Percentiles rank a stretch among this genome's conserved stretches.
Evolutionary conservation across 257 asterid species (phyloP).

Genomic region (Solanum etuberosum): DNA sequence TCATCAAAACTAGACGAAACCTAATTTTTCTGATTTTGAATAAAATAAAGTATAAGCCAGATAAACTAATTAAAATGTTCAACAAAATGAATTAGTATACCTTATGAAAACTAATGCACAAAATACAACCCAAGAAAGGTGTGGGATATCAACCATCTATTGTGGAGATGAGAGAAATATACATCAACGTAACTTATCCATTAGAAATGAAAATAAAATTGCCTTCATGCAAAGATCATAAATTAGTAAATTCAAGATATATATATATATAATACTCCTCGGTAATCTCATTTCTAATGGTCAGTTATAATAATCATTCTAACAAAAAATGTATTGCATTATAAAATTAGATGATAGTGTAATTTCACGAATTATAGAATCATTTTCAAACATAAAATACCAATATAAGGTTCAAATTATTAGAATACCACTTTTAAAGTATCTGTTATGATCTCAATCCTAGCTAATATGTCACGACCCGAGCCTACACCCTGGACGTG

Average conservation of each 20-base stretch:
- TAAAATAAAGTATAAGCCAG: background rate
- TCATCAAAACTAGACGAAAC: background rate
- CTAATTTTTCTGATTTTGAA: background rate
- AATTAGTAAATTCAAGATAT: background rate
- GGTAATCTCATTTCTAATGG: background rate
- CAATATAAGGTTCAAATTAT: background rate
- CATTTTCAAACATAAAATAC: background rate
- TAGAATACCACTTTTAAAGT: background rate
- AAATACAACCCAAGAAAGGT: background rate
- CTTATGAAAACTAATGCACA: background rate
- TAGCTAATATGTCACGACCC: too few relatives aligned
- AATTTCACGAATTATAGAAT: background rate
- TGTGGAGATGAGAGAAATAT: background rate
- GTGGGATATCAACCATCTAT: background rate
- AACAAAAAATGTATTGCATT: background rate
- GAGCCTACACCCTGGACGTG: too few relatives aligned
- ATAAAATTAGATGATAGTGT: background rate
- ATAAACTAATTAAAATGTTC: background rate
- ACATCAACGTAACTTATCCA: background rate
- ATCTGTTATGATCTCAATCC: background rate
- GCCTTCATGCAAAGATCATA: background rate
- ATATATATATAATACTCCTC: background rate
- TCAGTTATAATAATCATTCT: background rate
- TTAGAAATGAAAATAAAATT: background rate
- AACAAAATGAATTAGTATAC: background rate